Evolutionary conservation across 129 eudicot species (phyloP), one percentile per base, ranked within the genome.

Genomic region (Saposhnikovia divaricata): DNA sequence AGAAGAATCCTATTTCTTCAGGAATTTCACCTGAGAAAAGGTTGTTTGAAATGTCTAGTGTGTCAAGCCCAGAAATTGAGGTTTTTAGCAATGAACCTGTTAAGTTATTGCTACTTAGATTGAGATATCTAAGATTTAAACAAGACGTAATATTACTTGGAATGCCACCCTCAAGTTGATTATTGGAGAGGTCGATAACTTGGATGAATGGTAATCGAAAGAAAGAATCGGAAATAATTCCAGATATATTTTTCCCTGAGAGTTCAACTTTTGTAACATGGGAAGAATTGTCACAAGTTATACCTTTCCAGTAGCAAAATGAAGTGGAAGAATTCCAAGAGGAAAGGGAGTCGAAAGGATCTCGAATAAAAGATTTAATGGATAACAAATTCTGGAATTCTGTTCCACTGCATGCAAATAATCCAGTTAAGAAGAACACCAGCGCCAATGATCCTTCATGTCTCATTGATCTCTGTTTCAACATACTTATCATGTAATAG

Each of bases 11-110:
- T 4, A 93, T 85, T 63, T 61, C 89, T 0, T 80, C 84, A 2
- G 97, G 93, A 44, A 93, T 91, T 38, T 73, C 13, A 13, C 94
- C 97, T 0, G 89, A 83, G 23, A 93, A 85, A 78, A 93, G 80
- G 88, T 93, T 93, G 80, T 91, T 91, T 23, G 98, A 93, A 23
- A 93, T 79, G 80, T 93, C 98, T 68, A 91, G 59, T 21, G 80
- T 85, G 71, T 89, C 74, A 48, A 93, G 95, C 10, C 43, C 66
- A 3, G 89, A 84, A 76, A 79, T 74, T 14, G 74, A 78, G 66
- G 80, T 85, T 70, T 79, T 75, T 2, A 96, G 97, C 55, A 91
- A 66, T 45, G 68, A 55, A 73, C 96, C 91, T 0, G 97, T 91
- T 63, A 93, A 34, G 59, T 93, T 93, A 61, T 93, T 93, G 82